Base-by-base conservation (phyloP, 495 filamentous ascomycete genomes). In the Hypomontagnella submonticulosa region DNA sequence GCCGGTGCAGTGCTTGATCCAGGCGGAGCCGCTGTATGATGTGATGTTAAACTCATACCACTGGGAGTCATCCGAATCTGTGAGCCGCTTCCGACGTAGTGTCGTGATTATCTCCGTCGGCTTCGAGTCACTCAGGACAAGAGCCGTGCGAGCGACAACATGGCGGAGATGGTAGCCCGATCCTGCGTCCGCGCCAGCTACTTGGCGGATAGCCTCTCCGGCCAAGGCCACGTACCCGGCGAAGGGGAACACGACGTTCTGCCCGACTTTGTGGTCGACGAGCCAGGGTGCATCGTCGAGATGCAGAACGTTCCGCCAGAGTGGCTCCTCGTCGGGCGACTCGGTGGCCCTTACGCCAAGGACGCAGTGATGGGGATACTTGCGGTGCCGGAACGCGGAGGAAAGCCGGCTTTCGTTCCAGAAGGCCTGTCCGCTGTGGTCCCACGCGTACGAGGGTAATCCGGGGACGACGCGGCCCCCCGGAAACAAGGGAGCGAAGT, bases 11-110 rank as follows among this genome's bases (percentile, higher is more conserved):
- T 85, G 72, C 57, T 77, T 77, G 1, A 73, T 70, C 79, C 78
- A 84, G 11, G 58, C 40, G 0, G 50, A 58, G 0, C 76, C 80
- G 6, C 61, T 72, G 36, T 69, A 71, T 0, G 81, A 78, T 12
- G 73, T 61, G 43, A 86, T 80, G 1, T 63, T 66, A 41, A 85
- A 85, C 0, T 80, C 73, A 27, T 71, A 82, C 76, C 76, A 83
- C 0, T 70, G 46, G 7, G 76, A 78, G 4, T 81, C 76, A 4
- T 57, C 27, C 8, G 63, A 51, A 37, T 79, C 75, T 0, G 75
- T 80, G 1, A 82, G 65, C 8, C 58, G 54, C 5, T 58, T 66
- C 0, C 63, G 76, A 2, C 74, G 70, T 2, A 85, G 44, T 1
- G 52, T 71, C 4, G 82, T 84, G 1, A 82, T 52, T 7, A 85